Evolutionary conservation across 164 flowering plant species (phyloP), one percentile per base, ranked within the genome.

Genomic region (Tetrastigma voinierianum): DNA sequence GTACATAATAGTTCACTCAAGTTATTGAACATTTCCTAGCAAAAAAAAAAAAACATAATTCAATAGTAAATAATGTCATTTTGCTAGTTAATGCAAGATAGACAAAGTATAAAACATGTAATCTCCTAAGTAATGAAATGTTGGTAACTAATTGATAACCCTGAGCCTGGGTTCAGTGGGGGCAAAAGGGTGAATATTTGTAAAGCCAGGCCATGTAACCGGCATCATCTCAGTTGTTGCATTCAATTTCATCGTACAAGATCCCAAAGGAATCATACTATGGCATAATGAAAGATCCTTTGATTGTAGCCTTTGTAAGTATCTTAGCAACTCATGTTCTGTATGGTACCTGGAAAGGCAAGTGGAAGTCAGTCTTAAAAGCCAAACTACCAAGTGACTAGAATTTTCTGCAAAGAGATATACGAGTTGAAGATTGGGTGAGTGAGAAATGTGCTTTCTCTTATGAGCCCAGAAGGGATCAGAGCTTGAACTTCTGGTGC

Each of bases 171-270:
- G n/a, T 47, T 95, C 94, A 23, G 55, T 21, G 21, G 99, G 99
- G 62, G 99, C 97, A 76, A 95, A 95, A 12, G 99, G 99, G 63
- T 95, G 99, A 48, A 95, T 78, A 64, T 89, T 71, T 54, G 96
- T 61, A 67, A 95, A 95, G 69, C 62, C 72, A 51, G 99, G 98
- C 91, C 91, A 92, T 69, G 99, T 92, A 62, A 95, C 95, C 2
- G 99, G 99, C 88, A 92, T 95, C 99, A 95, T 95, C 71, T 95
- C 99, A 19, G 79, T 83, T 10, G 99, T 92, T 57, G 98, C 99
- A 77, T 95, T 95, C 81, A 95, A 64, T 69, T 95, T 95, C 99
- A 95, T 95, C 40, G 99, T 95, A 64, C 99, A 95, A 68, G 99
- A 95, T 56, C 99, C 99, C 82, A 95, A 70, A 2, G 99, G 99